These are phyloP conservation scores for Hysterangium stoloniferum DNA, from an alignment of 768 basidiomycete genomes.

Conservation along the genomic window DNA sequence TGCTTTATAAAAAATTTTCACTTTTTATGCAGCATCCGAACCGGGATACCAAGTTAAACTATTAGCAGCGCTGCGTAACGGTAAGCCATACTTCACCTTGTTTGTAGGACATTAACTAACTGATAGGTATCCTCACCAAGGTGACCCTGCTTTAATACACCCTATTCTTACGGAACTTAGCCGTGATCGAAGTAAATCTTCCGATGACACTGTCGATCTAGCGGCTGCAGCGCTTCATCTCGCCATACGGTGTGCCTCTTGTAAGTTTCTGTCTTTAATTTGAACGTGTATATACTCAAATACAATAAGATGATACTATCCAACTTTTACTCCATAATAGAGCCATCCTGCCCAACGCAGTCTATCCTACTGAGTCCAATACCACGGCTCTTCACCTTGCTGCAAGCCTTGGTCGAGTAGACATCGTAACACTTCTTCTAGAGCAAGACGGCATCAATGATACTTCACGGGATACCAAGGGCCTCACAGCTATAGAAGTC, in stretches of 20 bases:
- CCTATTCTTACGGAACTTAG: constrained; percentile 72
- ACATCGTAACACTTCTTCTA: constrained; percentile 67
- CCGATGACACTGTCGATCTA: constrained; percentile 46
- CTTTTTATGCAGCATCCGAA: constrained; percentile 17
- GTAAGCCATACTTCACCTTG: constrained; percentile 30
- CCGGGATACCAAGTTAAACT: constrained; percentile 60
- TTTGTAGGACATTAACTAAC: background rate
- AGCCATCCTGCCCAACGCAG: constrained; percentile 70
- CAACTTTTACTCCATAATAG: constrained; percentile 61
- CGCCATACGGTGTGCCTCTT: constrained; percentile 72
- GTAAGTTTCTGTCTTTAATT: constrained; percentile 32
- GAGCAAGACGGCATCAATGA: constrained; percentile 80
- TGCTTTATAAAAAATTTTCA: too few relatives aligned
- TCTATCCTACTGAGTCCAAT: constrained; percentile 66
- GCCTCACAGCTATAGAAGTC: constrained; percentile 63
- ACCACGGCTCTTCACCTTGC: constrained; percentile 68
- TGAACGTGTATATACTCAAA: constrained; percentile 6
- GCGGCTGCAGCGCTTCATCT: constrained; percentile 74
- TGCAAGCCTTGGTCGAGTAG: constrained; percentile 62
- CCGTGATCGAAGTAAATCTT: constrained; percentile 49
- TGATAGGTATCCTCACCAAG: constrained; percentile 26
- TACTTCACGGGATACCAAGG: constrained; percentile 56
- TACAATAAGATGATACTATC: constrained; percentile 52
- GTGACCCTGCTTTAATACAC: constrained; percentile 73
- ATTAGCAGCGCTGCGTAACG: constrained; percentile 53